Conservation (phyloP, 2,329 filamentous ascomycete genomes). For the Xylariaceae sp. region DNA sequence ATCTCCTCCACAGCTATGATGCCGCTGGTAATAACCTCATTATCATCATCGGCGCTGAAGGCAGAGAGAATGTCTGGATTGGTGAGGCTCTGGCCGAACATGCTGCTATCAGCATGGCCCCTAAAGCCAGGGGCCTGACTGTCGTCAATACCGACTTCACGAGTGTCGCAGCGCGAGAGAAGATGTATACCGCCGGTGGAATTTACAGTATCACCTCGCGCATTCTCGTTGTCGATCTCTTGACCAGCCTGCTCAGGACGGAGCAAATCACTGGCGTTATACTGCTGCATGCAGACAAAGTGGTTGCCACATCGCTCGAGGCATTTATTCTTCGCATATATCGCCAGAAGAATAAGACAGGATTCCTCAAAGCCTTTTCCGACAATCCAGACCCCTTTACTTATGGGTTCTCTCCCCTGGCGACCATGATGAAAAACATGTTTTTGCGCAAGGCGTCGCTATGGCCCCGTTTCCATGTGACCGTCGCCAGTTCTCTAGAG, state of each 20-base stretch:
- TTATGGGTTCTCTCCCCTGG: conserved; percentile 78
- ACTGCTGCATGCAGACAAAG: conserved; percentile 80
- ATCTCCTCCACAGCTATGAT: conserved; percentile 94
- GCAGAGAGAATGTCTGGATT: conserved; percentile 94
- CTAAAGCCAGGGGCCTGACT: conserved; percentile 76
- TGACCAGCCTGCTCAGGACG: conserved; percentile 76
- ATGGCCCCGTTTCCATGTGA: conserved; percentile 90
- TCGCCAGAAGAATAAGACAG: conserved; percentile 86
- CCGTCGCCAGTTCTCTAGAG: conserved; percentile 83
- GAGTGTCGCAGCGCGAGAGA: conserved; percentile 79
- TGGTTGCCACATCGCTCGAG: conserved; percentile 81
- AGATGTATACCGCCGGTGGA: conserved; percentile 83
- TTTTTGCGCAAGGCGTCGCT: conserved; percentile 84
- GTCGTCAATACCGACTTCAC: conserved; percentile 94
- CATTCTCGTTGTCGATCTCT: conserved; percentile 87
- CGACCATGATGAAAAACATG: conserved; percentile 86
- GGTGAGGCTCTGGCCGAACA: conserved; percentile 94
- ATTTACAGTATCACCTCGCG: conserved; percentile 95
- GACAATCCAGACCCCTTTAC: conserved; percentile 90
- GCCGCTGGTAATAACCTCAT: conserved; percentile 91
- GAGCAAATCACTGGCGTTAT: conserved; percentile 83
- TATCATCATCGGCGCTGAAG: conserved; percentile 80
- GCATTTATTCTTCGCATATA: conserved; percentile 94
- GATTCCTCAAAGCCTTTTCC: conserved; percentile 94
- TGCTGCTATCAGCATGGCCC: conserved; percentile 79